Percentiles rank a stretch among this genome's conserved stretches.
Evolutionary conservation across 2,329 filamentous ascomycete species (phyloP).

Genomic region (Hypoxylon sp.): DNA sequence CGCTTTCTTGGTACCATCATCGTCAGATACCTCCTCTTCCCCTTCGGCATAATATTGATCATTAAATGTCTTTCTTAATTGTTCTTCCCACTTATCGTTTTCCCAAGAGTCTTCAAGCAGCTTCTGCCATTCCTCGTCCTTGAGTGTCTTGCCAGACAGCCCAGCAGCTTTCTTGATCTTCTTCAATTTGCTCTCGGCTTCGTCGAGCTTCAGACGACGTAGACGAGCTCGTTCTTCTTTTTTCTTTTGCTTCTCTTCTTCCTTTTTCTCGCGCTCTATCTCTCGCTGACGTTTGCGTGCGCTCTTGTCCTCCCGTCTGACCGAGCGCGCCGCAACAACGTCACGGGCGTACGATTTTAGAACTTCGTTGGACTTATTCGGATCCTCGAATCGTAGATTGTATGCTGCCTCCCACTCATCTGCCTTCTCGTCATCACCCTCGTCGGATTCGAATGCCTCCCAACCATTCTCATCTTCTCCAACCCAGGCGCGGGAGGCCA

Average conservation of each 20-base stretch:
- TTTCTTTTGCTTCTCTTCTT: constrained; percentile 81
- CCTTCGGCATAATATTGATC: constrained; percentile 88
- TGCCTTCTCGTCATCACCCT: constrained; percentile 78
- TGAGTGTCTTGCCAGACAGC: constrained; percentile 73
- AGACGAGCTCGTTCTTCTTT: constrained; percentile 87
- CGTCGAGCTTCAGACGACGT: constrained; percentile 89
- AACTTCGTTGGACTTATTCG: constrained; percentile 87
- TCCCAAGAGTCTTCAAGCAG: constrained; percentile 92
- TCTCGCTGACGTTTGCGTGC: constrained; percentile 85
- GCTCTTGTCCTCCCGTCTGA: constrained; percentile 85
- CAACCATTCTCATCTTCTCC: constrained; percentile 76
- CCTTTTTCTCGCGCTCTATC: constrained; percentile 81
- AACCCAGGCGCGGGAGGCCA: constrained; percentile 92
- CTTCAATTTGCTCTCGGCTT: constrained; percentile 87
- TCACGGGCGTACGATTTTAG: constrained; percentile 92
- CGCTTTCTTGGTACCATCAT: constrained; percentile 69
- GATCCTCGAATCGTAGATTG: constrained; percentile 96
- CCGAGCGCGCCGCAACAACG: constrained; percentile 83
- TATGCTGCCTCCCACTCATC: constrained; percentile 94
- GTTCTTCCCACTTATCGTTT: constrained; percentile 88
- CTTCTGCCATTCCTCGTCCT: constrained; percentile 85
- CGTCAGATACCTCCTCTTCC: constrained; percentile 76
- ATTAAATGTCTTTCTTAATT: constrained; percentile 90
- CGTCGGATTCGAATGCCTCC: constrained; percentile 91
- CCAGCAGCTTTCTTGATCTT: constrained; percentile 94